These are phyloP conservation scores for Termitomyces sp. DNA, from an alignment of 768 basidiomycete genomes.

Conservation along the genomic window DNA sequence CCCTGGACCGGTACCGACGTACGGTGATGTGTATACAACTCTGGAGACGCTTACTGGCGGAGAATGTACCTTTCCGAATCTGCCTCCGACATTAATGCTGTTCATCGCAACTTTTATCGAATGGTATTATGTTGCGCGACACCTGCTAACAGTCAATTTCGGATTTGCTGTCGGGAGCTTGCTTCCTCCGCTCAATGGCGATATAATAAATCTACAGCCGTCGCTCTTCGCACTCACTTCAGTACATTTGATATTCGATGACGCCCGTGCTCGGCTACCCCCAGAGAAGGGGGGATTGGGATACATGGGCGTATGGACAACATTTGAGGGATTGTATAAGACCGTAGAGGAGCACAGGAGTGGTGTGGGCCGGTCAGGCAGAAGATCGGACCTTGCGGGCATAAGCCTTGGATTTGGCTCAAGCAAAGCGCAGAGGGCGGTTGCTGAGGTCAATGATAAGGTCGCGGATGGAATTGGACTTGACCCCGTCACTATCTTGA, in stretches of 20 bases:
- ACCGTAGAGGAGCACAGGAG: conserved; percentile 50
- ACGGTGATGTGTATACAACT: conserved; percentile 58
- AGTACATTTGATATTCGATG: conserved; percentile 62
- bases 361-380: conserved; percentile 34
- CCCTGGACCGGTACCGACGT: conserved; percentile 60
- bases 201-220: conserved; percentile 57
- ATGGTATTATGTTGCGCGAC: conserved; percentile 47
- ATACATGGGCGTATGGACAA: conserved; percentile 58
- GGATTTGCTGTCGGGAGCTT: conserved; percentile 32
- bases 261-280: conserved; percentile 58
- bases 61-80: conserved; percentile 49
- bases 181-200: conserved; percentile 47
- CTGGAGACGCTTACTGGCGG: conserved; percentile 58
- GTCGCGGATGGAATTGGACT: conserved; percentile 26
- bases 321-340: conserved; percentile 55
- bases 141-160: conserved; percentile 32
- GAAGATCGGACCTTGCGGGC: conserved; percentile 42
- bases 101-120: conserved; percentile 61
- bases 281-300: conserved; percentile 62
- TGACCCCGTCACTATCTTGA: conserved; percentile 29
- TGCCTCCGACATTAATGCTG: conserved; percentile 67
- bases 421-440: conserved; percentile 26
- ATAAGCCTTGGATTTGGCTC: conserved; percentile 42
- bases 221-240: conserved; percentile 52
- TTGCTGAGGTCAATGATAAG: conserved; percentile 26